Base-by-base conservation (phyloP, 2,329 filamentous ascomycete genomes). In the Truncatella angustata region DNA sequence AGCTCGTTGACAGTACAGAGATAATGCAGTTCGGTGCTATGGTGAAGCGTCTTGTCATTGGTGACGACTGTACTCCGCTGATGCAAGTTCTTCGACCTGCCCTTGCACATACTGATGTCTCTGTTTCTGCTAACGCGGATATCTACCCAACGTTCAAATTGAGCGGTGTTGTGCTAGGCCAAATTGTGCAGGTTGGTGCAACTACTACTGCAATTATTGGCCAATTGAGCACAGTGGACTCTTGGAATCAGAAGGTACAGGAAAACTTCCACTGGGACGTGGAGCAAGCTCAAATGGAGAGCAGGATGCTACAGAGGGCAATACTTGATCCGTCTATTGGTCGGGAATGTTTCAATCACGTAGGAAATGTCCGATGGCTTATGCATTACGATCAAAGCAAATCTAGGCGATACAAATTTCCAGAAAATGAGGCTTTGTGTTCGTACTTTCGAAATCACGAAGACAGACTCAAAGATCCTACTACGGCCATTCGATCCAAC, bases 11-110 rank as follows among this genome's bases (percentile, higher is more conserved):
- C 5, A 37, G 47, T 18, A 34, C 46, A 4, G 50, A 55, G 14
- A 36, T 56, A 14, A 49, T 53, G 2, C 4, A 16, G 1, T 50
- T 54, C 30, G 55, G 52, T n/a, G 20, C 28, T 3, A 24, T 55
- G 30, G 46, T 55, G 5, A 52, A 49, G 35, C 11, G 5, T 47
- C 49, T 56, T 9, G 20, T 56, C 7, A 52, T 49, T 23, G 40
- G 49, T 6, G 11, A 34, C 7, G 24, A 46, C 1, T 46, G 34
- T 23, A 23, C 34, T 2, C 49, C 54, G 5, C n/a, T 54, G 12
- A 28, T 48, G 16, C 49, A 50, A 18, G 34, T 44, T 21, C 35
- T 52, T 9, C 43, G 54, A 6, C 34, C 54, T 7, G 28, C 21
- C 24, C n/a, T 23, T 21, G 10, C 49, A 16, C 35, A 45, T 18